Evolutionary conservation across 148 eudicot species (phyloP), one percentile per base, ranked within the genome.

Genomic region (Cornus florida): DNA sequence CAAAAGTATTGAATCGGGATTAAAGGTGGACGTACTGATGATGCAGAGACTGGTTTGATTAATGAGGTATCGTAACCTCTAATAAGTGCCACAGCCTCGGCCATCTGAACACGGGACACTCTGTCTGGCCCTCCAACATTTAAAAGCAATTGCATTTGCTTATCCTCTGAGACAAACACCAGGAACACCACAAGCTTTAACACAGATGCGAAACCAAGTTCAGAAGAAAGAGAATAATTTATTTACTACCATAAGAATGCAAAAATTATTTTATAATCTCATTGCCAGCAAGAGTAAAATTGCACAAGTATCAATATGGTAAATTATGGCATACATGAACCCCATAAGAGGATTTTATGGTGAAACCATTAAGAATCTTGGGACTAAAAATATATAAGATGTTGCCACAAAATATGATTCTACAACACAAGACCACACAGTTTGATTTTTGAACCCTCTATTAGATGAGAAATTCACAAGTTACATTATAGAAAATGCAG

Each of bases 121-220:
- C 94, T 92, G 78, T 95, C 97, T 39, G 97, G 97, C 24, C 97
- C 97, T 14, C 99, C 99, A 48, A 87, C 86, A 83, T 95, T 93
- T 69, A 95, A 78, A 72, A 93, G 74, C 77, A 93, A 67, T 56
- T 84, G 93, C 91, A 90, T 83, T 79, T 83, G 85, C 75, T 83
- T 86, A 64, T 84, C 83, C 71, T 92, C 99, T 95, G 89, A 13
- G 22, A 75, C 69, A 66, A 60, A 24, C 59, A 76, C 20, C 59
- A 77, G 6, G 17, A 84, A 77, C 24, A 71, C 14, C 75, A 32
- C 8, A 57, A 65, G 33, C 17, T 35, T 53, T 39, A 69, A 16
- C 16, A 53, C 35, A 17, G 9, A 19, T 20, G 35, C 23, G 60
- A 33, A 23, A 76, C 28, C 23, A n/a, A 43, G 43, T 53, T 4